Evolutionary conservation across 2,329 filamentous ascomycete species (phyloP).

Genomic region (Myriangium duriaei): DNA sequence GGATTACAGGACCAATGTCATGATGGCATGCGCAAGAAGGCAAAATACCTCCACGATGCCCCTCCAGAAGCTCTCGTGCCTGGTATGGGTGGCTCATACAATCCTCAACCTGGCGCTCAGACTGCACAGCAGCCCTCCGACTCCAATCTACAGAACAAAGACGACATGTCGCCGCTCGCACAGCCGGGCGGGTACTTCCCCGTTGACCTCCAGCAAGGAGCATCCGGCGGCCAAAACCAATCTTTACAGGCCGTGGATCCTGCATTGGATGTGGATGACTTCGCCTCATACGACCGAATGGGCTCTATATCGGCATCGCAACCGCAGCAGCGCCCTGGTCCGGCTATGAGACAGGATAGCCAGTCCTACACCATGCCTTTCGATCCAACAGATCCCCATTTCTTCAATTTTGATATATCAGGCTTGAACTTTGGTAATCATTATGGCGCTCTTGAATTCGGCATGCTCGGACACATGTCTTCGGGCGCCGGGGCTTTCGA

Average conservation of each 20-base stretch:
- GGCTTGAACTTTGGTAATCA: constrained; percentile 92
- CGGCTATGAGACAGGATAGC: constrained; percentile 24
- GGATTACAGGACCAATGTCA: constrained; percentile 83
- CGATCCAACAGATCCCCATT: constrained; percentile 78
- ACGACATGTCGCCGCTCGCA: constrained; percentile 7
- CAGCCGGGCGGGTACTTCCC: constrained; percentile 15
- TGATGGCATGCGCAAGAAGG: constrained; percentile 95
- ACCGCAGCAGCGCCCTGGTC: constrained; percentile 28
- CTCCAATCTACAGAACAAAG: neutral
- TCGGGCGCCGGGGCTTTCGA: constrained; percentile 49
- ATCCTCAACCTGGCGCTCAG: constrained; percentile 23
- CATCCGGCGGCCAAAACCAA: constrained; percentile 22
- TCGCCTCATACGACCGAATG: constrained; percentile 26
- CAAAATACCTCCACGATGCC: constrained; percentile 95
- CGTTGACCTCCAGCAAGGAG: constrained; percentile 8
- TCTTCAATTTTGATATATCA: constrained; percentile 93
- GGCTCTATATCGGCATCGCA: constrained; percentile 37
- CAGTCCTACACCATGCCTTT: constrained; percentile 48
- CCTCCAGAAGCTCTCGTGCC: constrained; percentile 79
- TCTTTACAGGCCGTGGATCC: constrained; percentile 32
- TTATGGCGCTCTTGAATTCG: constrained; percentile 89
- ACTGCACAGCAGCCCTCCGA: constrained; percentile 11
- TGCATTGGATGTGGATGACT: constrained; percentile 23
- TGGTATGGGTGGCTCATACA: constrained; percentile 62
- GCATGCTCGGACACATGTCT: constrained; percentile 92